Base-by-base conservation (phyloP, 441 rosid genomes). In the Flueggea neowawraea region DNA sequence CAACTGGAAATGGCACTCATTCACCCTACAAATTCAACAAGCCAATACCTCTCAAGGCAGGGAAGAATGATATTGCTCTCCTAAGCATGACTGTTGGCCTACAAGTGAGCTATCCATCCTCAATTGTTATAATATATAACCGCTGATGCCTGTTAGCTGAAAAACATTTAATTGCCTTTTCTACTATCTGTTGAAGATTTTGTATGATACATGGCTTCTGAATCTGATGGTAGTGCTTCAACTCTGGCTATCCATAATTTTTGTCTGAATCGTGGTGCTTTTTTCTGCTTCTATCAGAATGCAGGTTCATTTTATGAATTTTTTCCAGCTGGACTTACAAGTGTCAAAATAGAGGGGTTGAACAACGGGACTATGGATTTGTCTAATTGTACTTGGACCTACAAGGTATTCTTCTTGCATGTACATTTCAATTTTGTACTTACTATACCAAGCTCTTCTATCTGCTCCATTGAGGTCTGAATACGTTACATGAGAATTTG, bases 71-170 rank as follows among this genome's bases (percentile, higher is more conserved):
- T 41, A 84, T 95, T 58, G 87, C 89, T 63, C 57, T 95, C 51
- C 76, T 95, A 52, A 86, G 97, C 80, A 81, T 91, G 95, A 83
- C 95, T 6, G 95, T 95, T 64, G 99, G 99, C 73, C 77, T 90
- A 55, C 86, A 77, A 73, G 99, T 95, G 72, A 81, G 86, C n/a
- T n/a, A n/a, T n/a, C n/a, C n/a, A 39, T 71, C 56, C 60, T 58
- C 16, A 4, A 8, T 28, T 44, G 16, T 16, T 54, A 36, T 5
- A 36, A 36, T 36, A 5, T 36, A 5, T 5, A 36, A 36, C 4
- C 41, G 9, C 41, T 36, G 9, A 8, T 36, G 41, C 9, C 41
- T 36, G 9, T 36, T 36, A 36, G 41, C 41, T 36, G 41, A 36
- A 36, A 36, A 36, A 8, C 9, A 22, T 36, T 36, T 0, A 36